These are phyloP conservation scores for Rhexocercosporidium sp. DNA, from an alignment of 2,329 filamentous ascomycete genomes.

Conservation along the genomic window DNA sequence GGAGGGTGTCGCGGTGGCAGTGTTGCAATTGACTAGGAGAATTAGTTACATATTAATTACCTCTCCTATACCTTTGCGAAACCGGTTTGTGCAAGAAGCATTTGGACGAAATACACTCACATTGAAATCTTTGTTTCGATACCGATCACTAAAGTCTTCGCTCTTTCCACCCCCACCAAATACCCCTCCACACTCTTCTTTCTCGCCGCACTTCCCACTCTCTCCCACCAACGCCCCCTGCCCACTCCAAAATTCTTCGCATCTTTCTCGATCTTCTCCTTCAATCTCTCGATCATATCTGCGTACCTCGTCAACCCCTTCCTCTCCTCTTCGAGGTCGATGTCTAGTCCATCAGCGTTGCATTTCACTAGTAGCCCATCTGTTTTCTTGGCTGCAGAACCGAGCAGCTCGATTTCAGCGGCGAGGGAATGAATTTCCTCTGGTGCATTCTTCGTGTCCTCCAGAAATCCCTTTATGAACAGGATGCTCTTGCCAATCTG, in stretches of 20 bases:
- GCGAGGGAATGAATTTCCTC: conserved; percentile 1
- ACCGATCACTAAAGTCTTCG: background rate
- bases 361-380: background rate
- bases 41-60: background rate
- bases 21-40: background rate
- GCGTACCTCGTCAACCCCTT: background rate
- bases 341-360: background rate
- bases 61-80: background rate
- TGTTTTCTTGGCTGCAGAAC: background rate
- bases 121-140: background rate
- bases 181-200: conserved; percentile 5
- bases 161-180: background rate
- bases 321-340: background rate
- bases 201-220: background rate
- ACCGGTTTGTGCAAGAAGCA: background rate
- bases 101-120: background rate
- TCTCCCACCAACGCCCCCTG: background rate
- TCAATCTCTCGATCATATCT: background rate
- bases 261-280: background rate
- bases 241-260: background rate
- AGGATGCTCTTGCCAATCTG: background rate
- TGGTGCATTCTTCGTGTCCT: conserved; percentile 3
- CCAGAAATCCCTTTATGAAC: conserved; percentile 7
- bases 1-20: background rate
- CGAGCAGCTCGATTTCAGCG: background rate